Conservation (phyloP, 1,284 basidiomycete genomes). For the Exobasidium rhododendri region DNA sequence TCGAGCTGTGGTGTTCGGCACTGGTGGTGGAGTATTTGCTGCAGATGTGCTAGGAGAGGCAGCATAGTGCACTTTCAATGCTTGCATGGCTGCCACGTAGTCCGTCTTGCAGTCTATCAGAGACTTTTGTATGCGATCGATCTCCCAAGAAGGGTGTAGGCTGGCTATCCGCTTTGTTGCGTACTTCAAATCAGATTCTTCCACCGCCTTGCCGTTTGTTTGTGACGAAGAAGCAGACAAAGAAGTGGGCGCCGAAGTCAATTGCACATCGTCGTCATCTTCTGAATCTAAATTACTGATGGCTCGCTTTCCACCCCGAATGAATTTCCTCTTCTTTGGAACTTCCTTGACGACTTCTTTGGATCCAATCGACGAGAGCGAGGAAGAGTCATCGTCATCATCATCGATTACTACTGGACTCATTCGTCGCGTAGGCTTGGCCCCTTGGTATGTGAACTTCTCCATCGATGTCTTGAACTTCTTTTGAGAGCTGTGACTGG, state of each 20-base stretch:
- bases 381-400: neutral
- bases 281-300: neutral
- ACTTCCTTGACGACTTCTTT: neutral
- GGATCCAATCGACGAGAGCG: neutral
- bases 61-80: neutral
- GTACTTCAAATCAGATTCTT: neutral
- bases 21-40: neutral
- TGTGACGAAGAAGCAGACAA: neutral
- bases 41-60: neutral
- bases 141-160: neutral
- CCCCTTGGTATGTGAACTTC: constrained; percentile 2
- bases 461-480: constrained; percentile 8
- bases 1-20: neutral
- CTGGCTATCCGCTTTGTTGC: neutral
- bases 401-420: neutral
- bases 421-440: neutral
- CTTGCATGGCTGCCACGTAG: neutral
- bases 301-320: neutral
- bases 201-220: too few relatives aligned
- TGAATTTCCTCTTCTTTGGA: constrained; percentile 1
- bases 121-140: neutral
- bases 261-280: constrained; percentile 6
- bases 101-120: neutral
- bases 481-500: neutral
- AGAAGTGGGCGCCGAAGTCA: neutral